Evolutionary conservation across 2,329 filamentous ascomycete genomes (phyloP).

Genomic region (Colletotrichum caudatum): DNA sequence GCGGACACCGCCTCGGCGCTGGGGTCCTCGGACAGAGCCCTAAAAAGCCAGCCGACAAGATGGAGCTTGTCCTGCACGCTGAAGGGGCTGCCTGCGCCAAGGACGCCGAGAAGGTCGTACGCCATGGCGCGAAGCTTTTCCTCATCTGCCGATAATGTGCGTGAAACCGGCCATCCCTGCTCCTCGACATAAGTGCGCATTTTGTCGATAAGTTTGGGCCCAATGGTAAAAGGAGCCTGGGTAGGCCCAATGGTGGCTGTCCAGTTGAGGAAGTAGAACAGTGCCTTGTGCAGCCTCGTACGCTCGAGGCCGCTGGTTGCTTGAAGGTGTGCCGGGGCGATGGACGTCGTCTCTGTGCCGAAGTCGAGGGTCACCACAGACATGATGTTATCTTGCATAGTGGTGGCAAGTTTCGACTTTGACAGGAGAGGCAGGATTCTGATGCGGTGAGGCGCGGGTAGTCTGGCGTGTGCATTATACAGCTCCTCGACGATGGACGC

Average conservation of each 20-base stretch:
- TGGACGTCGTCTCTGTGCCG: conserved; percentile 38
- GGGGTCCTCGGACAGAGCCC: conserved; percentile 83
- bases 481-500: conserved; percentile 71
- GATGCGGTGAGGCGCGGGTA: conserved; percentile 79
- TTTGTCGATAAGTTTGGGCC: conserved; percentile 74
- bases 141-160: conserved; percentile 66
- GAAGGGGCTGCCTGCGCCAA: conserved; percentile 75
- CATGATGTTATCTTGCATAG: conserved; percentile 75
- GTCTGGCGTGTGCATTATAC: conserved; percentile 79
- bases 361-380: conserved; percentile 77
- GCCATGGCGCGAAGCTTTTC: conserved; percentile 76
- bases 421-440: conserved; percentile 81
- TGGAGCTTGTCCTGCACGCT: conserved; percentile 64
- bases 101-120: conserved; percentile 90
- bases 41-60: conserved; percentile 81
- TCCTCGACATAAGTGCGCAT: conserved; percentile 80
- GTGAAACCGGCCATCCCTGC: conserved; percentile 84
- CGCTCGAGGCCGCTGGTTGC: conserved; percentile 75
- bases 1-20: conserved; percentile 83
- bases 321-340: conserved; percentile 45
- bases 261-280: conserved; percentile 91
- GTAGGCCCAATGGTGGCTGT: conserved; percentile 79
- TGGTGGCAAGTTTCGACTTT: conserved; percentile 80
- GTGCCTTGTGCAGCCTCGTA: conserved; percentile 81
- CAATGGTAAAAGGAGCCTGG: conserved; percentile 72